These are phyloP conservation scores for Penicillium janthinellum DNA, from an alignment of 2,329 filamentous ascomycete genomes.

Conservation along the genomic window DNA sequence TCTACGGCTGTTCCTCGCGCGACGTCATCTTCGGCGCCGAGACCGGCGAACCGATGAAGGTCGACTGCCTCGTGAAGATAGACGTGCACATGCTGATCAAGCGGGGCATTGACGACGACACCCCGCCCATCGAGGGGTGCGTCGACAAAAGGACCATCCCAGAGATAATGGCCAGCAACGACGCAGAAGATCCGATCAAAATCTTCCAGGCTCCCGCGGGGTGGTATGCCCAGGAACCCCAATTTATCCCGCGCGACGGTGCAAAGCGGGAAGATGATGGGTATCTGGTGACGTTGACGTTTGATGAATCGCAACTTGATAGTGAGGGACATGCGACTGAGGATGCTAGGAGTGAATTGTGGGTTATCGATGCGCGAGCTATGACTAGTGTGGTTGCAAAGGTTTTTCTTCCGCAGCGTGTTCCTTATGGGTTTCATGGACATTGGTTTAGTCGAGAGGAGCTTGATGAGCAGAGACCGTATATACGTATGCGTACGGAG, in stretches of 20 bases:
- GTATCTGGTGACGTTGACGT: slow-evolving; percentile 68
- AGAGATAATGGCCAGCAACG: neutral
- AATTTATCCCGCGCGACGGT: slow-evolving; percentile 8
- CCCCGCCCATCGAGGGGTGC: neutral
- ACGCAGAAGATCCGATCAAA: neutral
- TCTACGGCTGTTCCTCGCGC: slow-evolving; percentile 65
- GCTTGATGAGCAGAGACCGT: neutral
- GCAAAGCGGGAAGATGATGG: slow-evolving; percentile 63
- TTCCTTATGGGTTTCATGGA: slow-evolving; percentile 56
- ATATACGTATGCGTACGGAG: neutral
- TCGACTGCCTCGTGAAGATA: neutral
- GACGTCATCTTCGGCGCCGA: slow-evolving; percentile 12
- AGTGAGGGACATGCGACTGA: slow-evolving; percentile 49
- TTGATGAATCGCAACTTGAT: slow-evolving; percentile 64
- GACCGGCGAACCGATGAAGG: slow-evolving; percentile 3
- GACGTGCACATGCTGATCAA: neutral
- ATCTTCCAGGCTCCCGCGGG: neutral
- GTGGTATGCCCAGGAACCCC: slow-evolving; percentile 2
- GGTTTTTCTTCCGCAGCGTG: slow-evolving; percentile 63
- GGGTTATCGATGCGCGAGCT: slow-evolving; percentile 40
- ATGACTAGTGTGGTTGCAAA: slow-evolving; percentile 61
- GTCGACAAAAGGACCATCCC: neutral
- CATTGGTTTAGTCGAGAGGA: neutral
- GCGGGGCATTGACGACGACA: neutral
- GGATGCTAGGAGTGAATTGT: slow-evolving; percentile 61